Evolutionary conservation across 176 grass and related monocot genomes (phyloP), one percentile per base, ranked within the genome.

Genomic region (Tillandsia fasciculata): DNA sequence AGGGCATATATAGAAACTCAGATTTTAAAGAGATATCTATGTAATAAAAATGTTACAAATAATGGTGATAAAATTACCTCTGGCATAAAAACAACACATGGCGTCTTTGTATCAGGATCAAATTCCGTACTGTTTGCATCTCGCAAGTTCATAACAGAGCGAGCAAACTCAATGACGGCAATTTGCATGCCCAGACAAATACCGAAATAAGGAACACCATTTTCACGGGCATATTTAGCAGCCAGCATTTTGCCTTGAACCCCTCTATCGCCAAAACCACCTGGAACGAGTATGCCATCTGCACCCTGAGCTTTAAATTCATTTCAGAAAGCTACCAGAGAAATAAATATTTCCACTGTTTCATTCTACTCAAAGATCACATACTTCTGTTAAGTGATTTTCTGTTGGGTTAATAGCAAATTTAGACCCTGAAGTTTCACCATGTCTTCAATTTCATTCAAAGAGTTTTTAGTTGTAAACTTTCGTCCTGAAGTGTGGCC

Each of bases 151-250:
- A 99, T 82, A 26, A 93, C 79, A 17, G 84, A 87, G 47, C 89
- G 82, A 12, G 94, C 89, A 83, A 80, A 90, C 67, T 99, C 94
- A 23, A 99, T 83, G 68, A 99, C 89, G 8, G 94, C 89, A 73
- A 93, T 87, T 85, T 99, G 94, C 94, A 99, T 93, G 33, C 94
- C 94, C 70, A 99, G 80, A 82, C 94, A 99, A 79, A 99, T 99
- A 50, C 94, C 94, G 12, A 99, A 79, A 75, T 87, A 99, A 52
- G 94, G 94, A 74, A 93, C 78, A 74, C 86, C 81, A 7, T 86
- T 90, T 70, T 90, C 84, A 8, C 94, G 94, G 13, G 94, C 94
- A 64, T 86, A 99, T 90, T 90, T 99, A 71, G 94, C 94, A 11
- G 94, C 94, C 70, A 99, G 77, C 49, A 99, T 99, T 83, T 99